Percentiles rank a stretch among this genome's conserved stretches.
Conservation (phyloP, 116 monocot genomes). For the Cymodocea nodosa region DNA sequence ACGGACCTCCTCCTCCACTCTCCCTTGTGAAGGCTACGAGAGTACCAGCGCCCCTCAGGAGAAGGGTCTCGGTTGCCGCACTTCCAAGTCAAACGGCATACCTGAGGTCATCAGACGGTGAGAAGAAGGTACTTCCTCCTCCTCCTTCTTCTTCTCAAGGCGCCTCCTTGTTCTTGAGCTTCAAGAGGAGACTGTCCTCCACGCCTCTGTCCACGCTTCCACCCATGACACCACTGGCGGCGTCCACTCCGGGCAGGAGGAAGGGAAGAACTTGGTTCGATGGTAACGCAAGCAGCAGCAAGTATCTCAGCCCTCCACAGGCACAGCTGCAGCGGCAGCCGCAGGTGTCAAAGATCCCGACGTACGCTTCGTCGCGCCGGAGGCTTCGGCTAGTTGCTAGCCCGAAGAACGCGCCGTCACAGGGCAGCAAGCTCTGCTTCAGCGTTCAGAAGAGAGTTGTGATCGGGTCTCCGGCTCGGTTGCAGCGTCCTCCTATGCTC, state of each 20-base stretch:
- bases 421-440: slow-evolving; percentile 41
- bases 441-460: slow-evolving; percentile 69
- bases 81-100: slow-evolving; percentile 7
- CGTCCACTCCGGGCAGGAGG: slow-evolving; percentile 25
- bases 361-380: slow-evolving; percentile 17
- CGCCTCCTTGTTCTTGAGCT: slow-evolving; percentile 5
- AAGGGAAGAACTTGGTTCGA: slow-evolving; percentile 7
- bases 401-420: slow-evolving; percentile 4
- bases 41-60: slow-evolving; percentile 31
- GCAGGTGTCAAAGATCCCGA: slow-evolving; percentile 51
- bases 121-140: neutral
- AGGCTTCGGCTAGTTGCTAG: slow-evolving; percentile 32
- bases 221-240: slow-evolving; percentile 15
- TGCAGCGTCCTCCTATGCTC: neutral
- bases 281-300: slow-evolving; percentile 22
- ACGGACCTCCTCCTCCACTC: slow-evolving; percentile 5
- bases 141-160: slow-evolving; percentile 6
- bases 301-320: slow-evolving; percentile 35
- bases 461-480: slow-evolving; percentile 33
- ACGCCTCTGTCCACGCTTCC: slow-evolving; percentile 17
- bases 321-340: slow-evolving; percentile 6
- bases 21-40: slow-evolving; percentile 38
- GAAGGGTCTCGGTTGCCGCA: slow-evolving; percentile 48
- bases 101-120: slow-evolving; percentile 1
- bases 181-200: slow-evolving; percentile 26